phyloP scores from a whole-genome alignment of 805 yeast species.

The Zygotorulaspora florentina region DNA sequence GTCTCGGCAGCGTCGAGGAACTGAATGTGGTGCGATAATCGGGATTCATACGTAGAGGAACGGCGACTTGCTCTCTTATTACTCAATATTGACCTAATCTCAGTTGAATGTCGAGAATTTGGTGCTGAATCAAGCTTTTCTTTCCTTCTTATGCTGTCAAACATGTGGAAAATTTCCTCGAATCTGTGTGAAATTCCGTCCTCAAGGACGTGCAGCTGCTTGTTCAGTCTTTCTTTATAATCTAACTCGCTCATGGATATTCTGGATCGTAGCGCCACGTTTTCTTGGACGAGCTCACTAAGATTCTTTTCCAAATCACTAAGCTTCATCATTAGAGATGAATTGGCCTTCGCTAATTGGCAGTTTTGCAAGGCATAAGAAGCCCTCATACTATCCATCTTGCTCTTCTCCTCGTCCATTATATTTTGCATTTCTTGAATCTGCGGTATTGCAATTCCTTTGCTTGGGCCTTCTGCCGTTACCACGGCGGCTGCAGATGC shows the following conservation, averaged over 20 bases:
- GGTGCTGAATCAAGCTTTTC: constrained; percentile 36
- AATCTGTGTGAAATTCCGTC: constrained; percentile 39
- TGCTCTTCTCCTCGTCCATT: constrained; percentile 24
- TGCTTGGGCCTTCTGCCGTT: constrained; percentile 1
- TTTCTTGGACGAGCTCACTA: constrained; percentile 48
- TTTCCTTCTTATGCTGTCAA: constrained; percentile 38
- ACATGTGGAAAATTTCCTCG: constrained; percentile 43
- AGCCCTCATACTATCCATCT: constrained; percentile 21
- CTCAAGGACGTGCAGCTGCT: constrained; percentile 40
- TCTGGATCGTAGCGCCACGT: constrained; percentile 40
- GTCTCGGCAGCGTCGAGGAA: neutral
- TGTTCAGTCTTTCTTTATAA: constrained; percentile 36
- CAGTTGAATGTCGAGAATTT: neutral
- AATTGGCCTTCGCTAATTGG: constrained; percentile 56
- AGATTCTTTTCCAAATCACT: constrained; percentile 50
- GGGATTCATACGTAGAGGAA: constrained; percentile 1
- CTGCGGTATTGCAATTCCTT: constrained; percentile 10
- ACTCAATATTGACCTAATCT: constrained; percentile 8
- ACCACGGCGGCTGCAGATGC: constrained; percentile 5
- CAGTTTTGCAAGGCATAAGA: constrained; percentile 41
- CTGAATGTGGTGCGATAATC: constrained; percentile 13
- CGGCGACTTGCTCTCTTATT: constrained; percentile 3
- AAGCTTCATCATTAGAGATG: constrained; percentile 48
- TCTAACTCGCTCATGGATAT: constrained; percentile 31
- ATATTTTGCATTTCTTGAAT: constrained; percentile 32